Percentiles rank a stretch among this genome's conserved stretches.
Evolutionary conservation across 1,139 yeast genomes (phyloP).

Genomic region (Candida sp.): DNA sequence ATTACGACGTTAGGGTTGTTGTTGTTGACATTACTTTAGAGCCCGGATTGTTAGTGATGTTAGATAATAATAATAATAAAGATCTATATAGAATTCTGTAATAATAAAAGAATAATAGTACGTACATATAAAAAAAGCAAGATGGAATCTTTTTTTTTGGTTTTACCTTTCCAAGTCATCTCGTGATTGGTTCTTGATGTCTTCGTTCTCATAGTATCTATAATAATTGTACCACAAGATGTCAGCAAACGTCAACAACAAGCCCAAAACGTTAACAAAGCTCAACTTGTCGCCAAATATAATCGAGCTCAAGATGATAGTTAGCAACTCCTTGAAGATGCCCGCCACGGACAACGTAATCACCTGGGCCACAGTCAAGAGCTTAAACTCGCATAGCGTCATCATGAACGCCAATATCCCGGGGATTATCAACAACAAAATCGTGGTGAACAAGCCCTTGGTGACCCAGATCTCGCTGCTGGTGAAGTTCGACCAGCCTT

Average conservation of each 20-base stretch:
- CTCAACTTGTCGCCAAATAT: conserved; percentile 79
- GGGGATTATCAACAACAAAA: conserved; percentile 70
- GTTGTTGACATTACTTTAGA: conserved; percentile 3
- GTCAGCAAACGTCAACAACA: conserved; percentile 74
- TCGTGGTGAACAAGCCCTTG: conserved; percentile 58
- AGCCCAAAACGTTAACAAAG: conserved; percentile 73
- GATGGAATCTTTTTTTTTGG: neutral
- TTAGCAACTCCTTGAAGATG: conserved; percentile 86
- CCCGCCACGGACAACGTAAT: conserved; percentile 91
- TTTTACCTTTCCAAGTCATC: conserved; percentile 5
- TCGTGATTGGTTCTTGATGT: neutral
- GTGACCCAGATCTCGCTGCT: conserved; percentile 65
- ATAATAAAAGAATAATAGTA: neutral
- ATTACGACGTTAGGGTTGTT: neutral
- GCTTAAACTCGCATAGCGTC: conserved; percentile 89
- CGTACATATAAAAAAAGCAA: neutral
- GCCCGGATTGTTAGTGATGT: neutral
- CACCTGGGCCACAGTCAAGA: conserved; percentile 82
- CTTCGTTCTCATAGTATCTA: conserved; percentile 39
- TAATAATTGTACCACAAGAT: conserved; percentile 82
- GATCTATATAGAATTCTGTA: neutral
- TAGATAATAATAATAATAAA: neutral
- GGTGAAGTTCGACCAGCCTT: conserved; percentile 62
- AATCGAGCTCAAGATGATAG: conserved; percentile 72
- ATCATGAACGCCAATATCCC: conserved; percentile 88